Percentiles rank a stretch among this genome's conserved stretches.
Conservation (phyloP, 1,284 basidiomycete genomes). For the Boletus semigastroideus region DNA sequence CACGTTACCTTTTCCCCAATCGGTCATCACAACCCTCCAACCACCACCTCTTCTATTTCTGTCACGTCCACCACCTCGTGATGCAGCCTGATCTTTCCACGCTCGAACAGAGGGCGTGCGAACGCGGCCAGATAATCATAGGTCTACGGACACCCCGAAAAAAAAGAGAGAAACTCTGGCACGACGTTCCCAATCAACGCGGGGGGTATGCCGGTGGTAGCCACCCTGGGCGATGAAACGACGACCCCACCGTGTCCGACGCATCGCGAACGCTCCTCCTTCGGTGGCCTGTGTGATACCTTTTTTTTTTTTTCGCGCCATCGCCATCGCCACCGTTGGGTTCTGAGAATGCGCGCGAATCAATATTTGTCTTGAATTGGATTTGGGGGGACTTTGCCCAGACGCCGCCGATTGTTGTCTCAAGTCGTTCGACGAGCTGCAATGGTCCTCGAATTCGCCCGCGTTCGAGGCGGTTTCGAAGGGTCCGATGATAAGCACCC, state of each 20-base stretch:
- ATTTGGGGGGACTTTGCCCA: no score
- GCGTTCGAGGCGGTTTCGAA: slow-evolving; percentile 41
- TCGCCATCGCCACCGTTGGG: background rate
- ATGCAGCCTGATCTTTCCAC: slow-evolving; percentile 38
- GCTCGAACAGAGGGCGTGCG: slow-evolving; percentile 32
- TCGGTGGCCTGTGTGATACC: slow-evolving; percentile 13
- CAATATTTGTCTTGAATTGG: no score
- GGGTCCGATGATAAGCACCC: slow-evolving; percentile 41
- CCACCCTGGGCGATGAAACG: slow-evolving; percentile 34
- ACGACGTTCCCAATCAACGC: slow-evolving; percentile 49
- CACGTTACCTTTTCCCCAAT: slow-evolving; percentile 34
- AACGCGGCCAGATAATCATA: slow-evolving; percentile 41
- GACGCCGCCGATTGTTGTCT: slow-evolving; percentile 46
- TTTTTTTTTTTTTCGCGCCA: slow-evolving; percentile 1
- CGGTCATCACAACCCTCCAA: slow-evolving; percentile 41
- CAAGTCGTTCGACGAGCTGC: slow-evolving; percentile 43
- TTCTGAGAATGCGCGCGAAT: background rate
- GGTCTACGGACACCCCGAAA: slow-evolving; percentile 42
- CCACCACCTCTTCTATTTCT: slow-evolving; percentile 33
- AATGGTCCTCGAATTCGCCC: slow-evolving; percentile 41
- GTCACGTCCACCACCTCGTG: slow-evolving; percentile 40
- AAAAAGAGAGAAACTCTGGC: slow-evolving; percentile 46
- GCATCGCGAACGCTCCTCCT: background rate
- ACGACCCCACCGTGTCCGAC: background rate
- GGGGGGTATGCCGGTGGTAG: slow-evolving; percentile 45